phyloP scores from a whole-genome alignment of 306 rosid genomes.

The Cucurbita moschata region DNA sequence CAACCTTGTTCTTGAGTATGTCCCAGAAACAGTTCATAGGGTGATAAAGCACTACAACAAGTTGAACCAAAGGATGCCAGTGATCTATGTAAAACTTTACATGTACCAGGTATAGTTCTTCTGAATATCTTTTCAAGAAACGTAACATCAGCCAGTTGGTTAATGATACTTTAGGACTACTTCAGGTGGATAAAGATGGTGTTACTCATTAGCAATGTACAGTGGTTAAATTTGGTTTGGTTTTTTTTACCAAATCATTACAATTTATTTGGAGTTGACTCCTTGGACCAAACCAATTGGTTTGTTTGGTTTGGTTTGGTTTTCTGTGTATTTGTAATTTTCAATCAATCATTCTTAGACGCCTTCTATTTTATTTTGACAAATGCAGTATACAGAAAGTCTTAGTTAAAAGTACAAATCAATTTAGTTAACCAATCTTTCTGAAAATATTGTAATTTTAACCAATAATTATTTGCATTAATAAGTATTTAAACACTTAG shows the following conservation, averaged over 20 bases:
- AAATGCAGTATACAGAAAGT: background rate
- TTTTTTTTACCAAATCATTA: background rate
- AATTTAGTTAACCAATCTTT: background rate
- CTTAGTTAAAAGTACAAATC: background rate
- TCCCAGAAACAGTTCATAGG: slow-evolving; percentile 92
- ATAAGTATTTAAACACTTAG: background rate
- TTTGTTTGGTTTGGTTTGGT: background rate
- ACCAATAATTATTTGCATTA: background rate
- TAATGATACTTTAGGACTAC: background rate
- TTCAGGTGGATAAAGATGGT: background rate
- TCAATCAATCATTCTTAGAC: background rate
- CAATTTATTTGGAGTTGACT: background rate
- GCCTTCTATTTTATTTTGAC: background rate
- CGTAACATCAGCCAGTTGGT: background rate
- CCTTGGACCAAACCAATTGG: background rate
- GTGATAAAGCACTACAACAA: slow-evolving; percentile 97
- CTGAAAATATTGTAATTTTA: background rate
- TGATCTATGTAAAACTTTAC: slow-evolving; percentile 78
- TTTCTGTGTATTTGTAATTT: background rate
- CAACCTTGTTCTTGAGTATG: slow-evolving; percentile 89
- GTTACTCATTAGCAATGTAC: background rate
- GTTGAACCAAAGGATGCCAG: slow-evolving; percentile 87
- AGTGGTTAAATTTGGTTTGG: background rate
- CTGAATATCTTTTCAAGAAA: background rate
- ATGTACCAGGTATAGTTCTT: slow-evolving; percentile 62